Evolutionary conservation across 208 protist genomes (phyloP).

Genomic region (Leishmania turanica): DNA sequence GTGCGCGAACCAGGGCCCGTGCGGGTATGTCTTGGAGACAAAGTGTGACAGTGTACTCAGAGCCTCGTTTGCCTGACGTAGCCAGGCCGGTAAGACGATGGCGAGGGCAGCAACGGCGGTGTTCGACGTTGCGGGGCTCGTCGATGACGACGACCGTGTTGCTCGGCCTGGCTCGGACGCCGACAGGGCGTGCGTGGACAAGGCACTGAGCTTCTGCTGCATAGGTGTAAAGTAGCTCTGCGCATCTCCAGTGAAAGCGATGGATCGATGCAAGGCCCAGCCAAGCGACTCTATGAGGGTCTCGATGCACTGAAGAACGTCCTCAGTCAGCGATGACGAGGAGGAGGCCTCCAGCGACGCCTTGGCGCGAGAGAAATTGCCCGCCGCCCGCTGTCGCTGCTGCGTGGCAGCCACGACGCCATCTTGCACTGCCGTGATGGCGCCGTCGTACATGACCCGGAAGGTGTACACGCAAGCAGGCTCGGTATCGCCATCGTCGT

Average conservation of each 20-base stretch:
- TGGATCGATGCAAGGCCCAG: conserved; percentile 22
- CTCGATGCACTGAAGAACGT: conserved; percentile 7
- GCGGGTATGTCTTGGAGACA: conserved; percentile 16
- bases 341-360: background rate
- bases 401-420: conserved; percentile 7
- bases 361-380: background rate
- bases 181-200: conserved; percentile 1
- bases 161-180: background rate
- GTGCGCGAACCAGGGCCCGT: conserved; percentile 26
- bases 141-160: background rate
- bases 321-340: background rate
- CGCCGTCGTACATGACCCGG: conserved; percentile 22
- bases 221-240: background rate
- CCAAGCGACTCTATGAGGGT: conserved; percentile 16
- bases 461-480: conserved; percentile 17
- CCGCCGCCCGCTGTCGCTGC: conserved; percentile 2
- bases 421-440: conserved; percentile 8
- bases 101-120: background rate
- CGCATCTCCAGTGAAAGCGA: background rate
- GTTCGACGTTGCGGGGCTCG: background rate
- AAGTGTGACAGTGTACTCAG: conserved; percentile 13
- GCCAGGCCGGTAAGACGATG: background rate
- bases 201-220: conserved; percentile 8
- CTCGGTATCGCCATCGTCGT: conserved; percentile 4
- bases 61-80: conserved; percentile 6